Base-by-base conservation (phyloP, 179 eudicot genomes). In the Beta macrorhiza region DNA sequence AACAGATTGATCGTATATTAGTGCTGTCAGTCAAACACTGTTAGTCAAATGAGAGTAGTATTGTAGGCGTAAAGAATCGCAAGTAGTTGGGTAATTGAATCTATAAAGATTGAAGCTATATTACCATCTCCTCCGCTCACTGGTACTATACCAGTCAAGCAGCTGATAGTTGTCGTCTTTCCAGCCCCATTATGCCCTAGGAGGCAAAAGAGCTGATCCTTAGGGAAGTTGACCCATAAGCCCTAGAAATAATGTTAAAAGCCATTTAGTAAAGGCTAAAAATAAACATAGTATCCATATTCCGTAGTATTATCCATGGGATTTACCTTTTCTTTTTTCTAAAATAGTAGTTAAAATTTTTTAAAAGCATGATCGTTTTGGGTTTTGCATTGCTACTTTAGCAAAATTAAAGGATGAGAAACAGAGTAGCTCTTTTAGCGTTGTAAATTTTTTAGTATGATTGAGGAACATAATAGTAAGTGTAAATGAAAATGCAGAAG, bases 151-250 rank as follows among this genome's bases (percentile, higher is more conserved):
- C 98, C 98, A 74, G 97, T 94, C 87, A 94, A 85, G 77, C 98
- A 93, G 85, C 87, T 91, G 59, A 94, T 93, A 14, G 89, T 84
- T 51, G 97, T 93, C 62, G 97, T 93, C 87, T 94, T 94, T 59
- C 97, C 97, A 62, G 98, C 98, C 85, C 98, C 97, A 89, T 95
- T 95, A 37, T 97, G 95, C 73, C 98, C 97, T 78, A 95, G 90
- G 82, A 95, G 97, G 80, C 97, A 95, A 76, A 95, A 95, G 13
- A 93, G 87, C 82, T 95, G 98, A 86, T 95, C 95, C 80, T 89
- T 90, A 14, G 90, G 82, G 67, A 93, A 85, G 85, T 91, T 93
- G 80, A 93, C 82, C 91, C 93, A 93, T 64, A 91, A 80, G 9
- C 92, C 97, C 98, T 94, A 19, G 56, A 70, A 4, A 70, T 9